phyloP scores from a whole-genome alignment of 2,329 filamentous ascomycete genomes.

The Diaporthe sp. region DNA sequence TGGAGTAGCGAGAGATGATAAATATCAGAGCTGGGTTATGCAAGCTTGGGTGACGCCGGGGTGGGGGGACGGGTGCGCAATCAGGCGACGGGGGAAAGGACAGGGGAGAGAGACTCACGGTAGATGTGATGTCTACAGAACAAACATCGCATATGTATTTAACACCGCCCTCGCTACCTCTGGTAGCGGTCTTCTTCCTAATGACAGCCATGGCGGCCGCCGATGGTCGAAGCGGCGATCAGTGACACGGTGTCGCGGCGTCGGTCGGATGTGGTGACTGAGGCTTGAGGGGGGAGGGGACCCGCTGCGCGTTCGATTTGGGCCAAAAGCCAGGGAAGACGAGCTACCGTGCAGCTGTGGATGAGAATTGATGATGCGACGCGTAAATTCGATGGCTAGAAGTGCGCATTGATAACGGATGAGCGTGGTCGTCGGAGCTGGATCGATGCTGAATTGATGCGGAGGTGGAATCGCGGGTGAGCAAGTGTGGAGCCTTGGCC shows the following conservation, averaged over 20 bases:
- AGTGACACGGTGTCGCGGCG: neutral
- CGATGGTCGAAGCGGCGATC: conserved; percentile 27
- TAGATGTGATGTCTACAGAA: conserved; percentile 96
- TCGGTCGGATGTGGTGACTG: neutral
- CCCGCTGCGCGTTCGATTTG: neutral
- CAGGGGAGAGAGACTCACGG: conserved; percentile 71
- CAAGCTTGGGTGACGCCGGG: conserved; percentile 8
- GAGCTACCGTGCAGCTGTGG: neutral
- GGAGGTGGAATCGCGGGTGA: conserved; percentile 21
- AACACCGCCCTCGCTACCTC: conserved; percentile 87
- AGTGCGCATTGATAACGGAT: conserved; percentile 15
- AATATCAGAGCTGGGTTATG: neutral
- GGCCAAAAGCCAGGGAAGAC: neutral
- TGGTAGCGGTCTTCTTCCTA: conserved; percentile 90
- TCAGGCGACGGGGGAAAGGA: neutral
- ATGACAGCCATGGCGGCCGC: conserved; percentile 83
- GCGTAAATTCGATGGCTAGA: conserved; percentile 7
- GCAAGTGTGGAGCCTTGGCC: conserved; percentile 24
- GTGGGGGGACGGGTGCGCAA: neutral
- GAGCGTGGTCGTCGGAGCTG: conserved; percentile 4
- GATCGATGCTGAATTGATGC: conserved; percentile 12
- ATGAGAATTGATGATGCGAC: conserved; percentile 10
- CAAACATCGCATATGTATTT: conserved; percentile 99
- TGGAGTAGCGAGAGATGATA: conserved; percentile 52
- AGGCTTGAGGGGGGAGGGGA: neutral